Percentiles rank a stretch among this genome's conserved stretches.
These are phyloP conservation scores for Staphylotrichum longicolle DNA, from an alignment of 495 filamentous ascomycete species.

Conservation along the genomic window DNA sequence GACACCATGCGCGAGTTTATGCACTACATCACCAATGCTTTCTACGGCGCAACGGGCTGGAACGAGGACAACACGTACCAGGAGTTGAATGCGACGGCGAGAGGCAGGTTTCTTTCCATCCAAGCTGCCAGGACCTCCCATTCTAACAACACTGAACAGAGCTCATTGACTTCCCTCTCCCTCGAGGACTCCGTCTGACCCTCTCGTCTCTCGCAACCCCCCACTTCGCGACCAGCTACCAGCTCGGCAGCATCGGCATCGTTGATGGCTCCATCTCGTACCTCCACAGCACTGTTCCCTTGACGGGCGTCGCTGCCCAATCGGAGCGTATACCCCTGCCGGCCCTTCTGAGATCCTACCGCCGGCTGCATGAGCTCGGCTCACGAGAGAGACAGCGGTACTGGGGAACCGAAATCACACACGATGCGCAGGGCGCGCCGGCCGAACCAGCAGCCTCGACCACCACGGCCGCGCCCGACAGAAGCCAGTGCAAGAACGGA, in stretches of 20 bases:
- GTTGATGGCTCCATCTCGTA: conserved; percentile 92
- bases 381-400: conserved; percentile 18
- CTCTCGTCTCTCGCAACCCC: conserved; percentile 87
- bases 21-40: conserved; percentile 93
- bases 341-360: conserved; percentile 48
- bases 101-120: conserved; percentile 52
- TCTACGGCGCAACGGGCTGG: conserved; percentile 84
- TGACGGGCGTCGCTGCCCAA: conserved; percentile 50
- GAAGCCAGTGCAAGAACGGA: conserved; percentile 13
- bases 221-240: conserved; percentile 89
- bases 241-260: conserved; percentile 75
- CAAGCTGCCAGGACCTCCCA: background rate
- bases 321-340: conserved; percentile 48
- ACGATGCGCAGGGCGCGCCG: background rate
- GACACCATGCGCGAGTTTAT: conserved; percentile 88
- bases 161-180: conserved; percentile 80
- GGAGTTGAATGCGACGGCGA: conserved; percentile 78
- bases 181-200: conserved; percentile 72
- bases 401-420: background rate
- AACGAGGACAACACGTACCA: conserved; percentile 91
- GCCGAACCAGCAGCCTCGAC: conserved; percentile 1
- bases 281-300: conserved; percentile 77
- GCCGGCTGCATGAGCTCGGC: conserved; percentile 41
- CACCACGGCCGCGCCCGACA: background rate
- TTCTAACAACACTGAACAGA: conserved; percentile 44